phyloP scores from a whole-genome alignment of 352 stramenopile genomes.

The Globisporangium nodosum region DNA sequence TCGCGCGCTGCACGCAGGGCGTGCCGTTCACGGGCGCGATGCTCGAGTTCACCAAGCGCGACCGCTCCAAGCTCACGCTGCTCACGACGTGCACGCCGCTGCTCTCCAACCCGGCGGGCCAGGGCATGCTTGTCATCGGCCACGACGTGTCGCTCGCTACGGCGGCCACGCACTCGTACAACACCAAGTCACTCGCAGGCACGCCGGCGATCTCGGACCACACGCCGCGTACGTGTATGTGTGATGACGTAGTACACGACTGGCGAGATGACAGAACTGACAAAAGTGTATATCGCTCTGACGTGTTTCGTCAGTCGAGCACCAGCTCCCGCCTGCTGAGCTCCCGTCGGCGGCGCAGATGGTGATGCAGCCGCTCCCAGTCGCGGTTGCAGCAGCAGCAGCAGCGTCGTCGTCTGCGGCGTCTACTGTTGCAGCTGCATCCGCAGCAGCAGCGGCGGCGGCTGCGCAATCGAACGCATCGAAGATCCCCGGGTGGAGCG shows the following conservation, averaged over 20 bases:
- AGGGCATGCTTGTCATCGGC: conserved; percentile 77
- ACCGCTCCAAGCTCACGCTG: conserved; percentile 55
- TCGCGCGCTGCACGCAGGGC: conserved; percentile 54
- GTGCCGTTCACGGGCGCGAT: conserved; percentile 43
- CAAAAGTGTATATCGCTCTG: not conserved
- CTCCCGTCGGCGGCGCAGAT: not conserved
- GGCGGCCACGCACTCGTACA: conserved; percentile 28
- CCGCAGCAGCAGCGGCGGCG: conserved; percentile 7
- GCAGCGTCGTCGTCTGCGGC: not conserved
- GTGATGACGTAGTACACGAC: not conserved
- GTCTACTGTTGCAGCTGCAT: conserved; percentile 11
- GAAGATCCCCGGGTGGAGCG: conserved; percentile 75
- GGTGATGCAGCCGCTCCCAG: not conserved
- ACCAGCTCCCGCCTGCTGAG: conserved; percentile 9
- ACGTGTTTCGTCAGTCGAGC: conserved; percentile 2
- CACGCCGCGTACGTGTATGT: conserved; percentile 36
- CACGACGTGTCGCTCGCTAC: conserved; percentile 58
- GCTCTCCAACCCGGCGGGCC: conserved; percentile 63
- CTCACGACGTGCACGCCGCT: conserved; percentile 68
- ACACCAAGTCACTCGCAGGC: conserved; percentile 39
- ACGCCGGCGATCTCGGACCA: conserved; percentile 51
- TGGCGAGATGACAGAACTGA: not conserved
- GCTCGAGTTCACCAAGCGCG: conserved; percentile 51
- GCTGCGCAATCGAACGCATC: conserved; percentile 50
- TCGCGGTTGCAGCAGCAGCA: not conserved